These are phyloP conservation scores for Brachypodium distachyon DNA, from an alignment of 202 grass and related monocot species.

Conservation along the genomic window DNA sequence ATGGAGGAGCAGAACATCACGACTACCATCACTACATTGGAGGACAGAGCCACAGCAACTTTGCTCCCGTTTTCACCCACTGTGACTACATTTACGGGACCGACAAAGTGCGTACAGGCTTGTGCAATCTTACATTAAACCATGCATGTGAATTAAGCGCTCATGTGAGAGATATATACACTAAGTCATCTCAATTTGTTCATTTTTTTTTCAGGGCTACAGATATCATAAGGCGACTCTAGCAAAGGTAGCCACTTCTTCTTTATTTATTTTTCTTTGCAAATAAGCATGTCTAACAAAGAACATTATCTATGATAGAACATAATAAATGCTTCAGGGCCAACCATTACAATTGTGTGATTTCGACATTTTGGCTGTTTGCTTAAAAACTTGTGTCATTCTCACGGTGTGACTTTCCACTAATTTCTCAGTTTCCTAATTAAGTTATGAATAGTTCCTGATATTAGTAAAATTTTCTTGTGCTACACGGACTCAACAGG, in stretches of 20 bases:
- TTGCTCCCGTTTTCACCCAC: conserved; percentile 53
- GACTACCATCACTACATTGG: conserved; percentile 56
- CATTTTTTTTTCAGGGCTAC: conserved; percentile 33
- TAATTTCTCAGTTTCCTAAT: no score
- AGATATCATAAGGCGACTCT: conserved; percentile 35
- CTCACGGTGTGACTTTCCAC: neutral
- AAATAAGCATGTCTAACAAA: neutral
- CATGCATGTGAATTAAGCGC: neutral
- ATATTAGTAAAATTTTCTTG: no score
- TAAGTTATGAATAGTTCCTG: no score
- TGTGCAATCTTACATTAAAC: neutral
- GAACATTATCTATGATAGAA: neutral
- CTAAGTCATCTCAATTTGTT: neutral
- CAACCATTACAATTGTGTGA: neutral
- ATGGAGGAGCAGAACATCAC: conserved; percentile 47
- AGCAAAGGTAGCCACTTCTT: conserved; percentile 27
- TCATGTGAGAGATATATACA: neutral
- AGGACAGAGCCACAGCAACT: conserved; percentile 51
- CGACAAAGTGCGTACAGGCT: conserved; percentile 15
- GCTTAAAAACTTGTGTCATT: neutral
- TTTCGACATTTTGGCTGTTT: neutral
- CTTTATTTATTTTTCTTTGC: neutral
- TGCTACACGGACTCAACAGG: no score
- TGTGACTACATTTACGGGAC: conserved; percentile 55
- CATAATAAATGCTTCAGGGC: neutral